Evolutionary conservation across 2,329 filamentous ascomycete genomes (phyloP).

Genomic region (Aspergillus uvarum): DNA sequence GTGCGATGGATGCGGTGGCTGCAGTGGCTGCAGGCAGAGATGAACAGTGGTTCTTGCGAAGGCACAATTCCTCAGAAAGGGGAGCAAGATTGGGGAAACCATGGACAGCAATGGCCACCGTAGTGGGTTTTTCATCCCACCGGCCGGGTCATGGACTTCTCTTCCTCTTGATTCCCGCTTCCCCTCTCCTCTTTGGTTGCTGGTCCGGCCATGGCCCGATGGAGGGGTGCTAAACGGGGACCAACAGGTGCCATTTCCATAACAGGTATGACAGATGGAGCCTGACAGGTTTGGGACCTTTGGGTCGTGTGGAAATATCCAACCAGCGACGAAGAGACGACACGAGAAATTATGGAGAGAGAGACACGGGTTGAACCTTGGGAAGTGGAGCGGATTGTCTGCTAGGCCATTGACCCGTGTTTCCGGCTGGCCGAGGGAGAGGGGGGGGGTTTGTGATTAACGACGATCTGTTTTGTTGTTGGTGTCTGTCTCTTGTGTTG

Average conservation of each 20-base stretch:
- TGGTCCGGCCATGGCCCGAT: background rate
- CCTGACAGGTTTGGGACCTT: background rate
- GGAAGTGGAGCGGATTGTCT: background rate
- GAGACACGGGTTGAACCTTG: slow-evolving; percentile 6
- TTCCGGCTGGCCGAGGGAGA: background rate
- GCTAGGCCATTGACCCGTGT: background rate
- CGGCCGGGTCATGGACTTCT: background rate
- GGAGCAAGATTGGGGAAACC: background rate
- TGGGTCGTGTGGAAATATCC: background rate
- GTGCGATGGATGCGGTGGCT: background rate
- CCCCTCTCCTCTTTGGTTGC: background rate
- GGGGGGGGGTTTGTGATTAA: too few relatives aligned
- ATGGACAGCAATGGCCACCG: background rate
- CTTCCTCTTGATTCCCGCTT: background rate
- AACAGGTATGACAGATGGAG: slow-evolving; percentile 3
- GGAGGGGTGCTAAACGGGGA: background rate
- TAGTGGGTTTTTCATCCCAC: background rate
- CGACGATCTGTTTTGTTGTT: background rate
- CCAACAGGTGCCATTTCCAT: background rate
- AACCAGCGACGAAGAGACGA: background rate
- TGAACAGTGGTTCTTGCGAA: background rate
- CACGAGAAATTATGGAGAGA: slow-evolving; percentile 6
- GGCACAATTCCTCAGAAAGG: background rate
- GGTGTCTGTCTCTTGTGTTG: background rate
- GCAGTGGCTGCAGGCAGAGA: background rate